Evolutionary conservation across 306 rosid genomes (phyloP), one percentile per base, ranked within the genome.

Genomic region (Betula pendula): DNA sequence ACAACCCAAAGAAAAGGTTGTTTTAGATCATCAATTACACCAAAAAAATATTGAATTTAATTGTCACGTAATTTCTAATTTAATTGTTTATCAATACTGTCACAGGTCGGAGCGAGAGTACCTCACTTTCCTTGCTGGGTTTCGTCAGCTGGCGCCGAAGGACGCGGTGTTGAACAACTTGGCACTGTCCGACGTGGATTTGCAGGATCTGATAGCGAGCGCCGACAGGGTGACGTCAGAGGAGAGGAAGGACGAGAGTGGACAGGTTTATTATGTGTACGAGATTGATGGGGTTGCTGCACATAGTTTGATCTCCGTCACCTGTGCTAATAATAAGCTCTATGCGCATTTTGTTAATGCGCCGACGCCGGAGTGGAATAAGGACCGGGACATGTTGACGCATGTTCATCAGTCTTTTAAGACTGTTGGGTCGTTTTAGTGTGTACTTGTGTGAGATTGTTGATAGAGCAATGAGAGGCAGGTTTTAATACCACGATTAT

Each of bases 271-370:
- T 56, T 95, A 92, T 59, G 91, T 83, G 68, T 92, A 92, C 55
- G 98, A 92, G 86, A 87, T 90, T 67, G 90, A 95, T 77, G 93
- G 96, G 48, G 89, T 69, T 51, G 89, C 88, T 0, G 78, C 78
- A 2, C 96, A 95, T 68, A 92, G 97, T 76, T 88, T 95, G 86
- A 95, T 92, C 74, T 89, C 95, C 0, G 95, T 94, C 27, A 94
- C 96, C 3, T 94, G 96, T 84, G 88, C 95, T 1, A 88, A 84
- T 22, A 92, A 94, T 78, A 94, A 94, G 87, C 93, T 92, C 11
- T 92, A 92, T 77, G 97, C 96, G 3, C 98, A 92, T 84, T 92
- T 92, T 63, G 96, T 94, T 22, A 94, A 94, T 84, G 96, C 97
- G 14, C 96, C 96, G 0, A 76, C 83, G 16, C 89, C 95, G 0